Base-by-base conservation (phyloP, 345 rosid genomes). In the Lepidium sativum region DNA sequence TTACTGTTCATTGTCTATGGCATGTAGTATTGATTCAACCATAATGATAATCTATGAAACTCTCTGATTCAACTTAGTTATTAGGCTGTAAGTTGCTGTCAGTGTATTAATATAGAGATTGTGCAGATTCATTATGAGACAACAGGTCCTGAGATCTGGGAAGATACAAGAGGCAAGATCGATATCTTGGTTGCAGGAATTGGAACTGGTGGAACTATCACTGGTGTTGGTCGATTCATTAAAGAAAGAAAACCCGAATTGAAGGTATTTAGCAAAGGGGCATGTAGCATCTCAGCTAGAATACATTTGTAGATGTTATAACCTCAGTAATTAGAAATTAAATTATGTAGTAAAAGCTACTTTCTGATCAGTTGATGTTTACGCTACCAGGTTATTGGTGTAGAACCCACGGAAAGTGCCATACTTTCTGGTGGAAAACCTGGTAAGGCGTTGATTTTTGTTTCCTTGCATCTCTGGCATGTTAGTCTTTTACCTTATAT, bases 81-180 rank as follows among this genome's bases (percentile, higher is more conserved):
- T n/a, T n/a, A 40, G 33, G 44, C 20, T 65, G 62, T 55, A 45
- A 20, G 63, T 48, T 48, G 47, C 13, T 71, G 54, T 21, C 37
- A 54, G 55, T 42, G 55, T 65, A 17, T 40, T 63, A 43, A 64
- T 31, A 23, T 41, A 48, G 8, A 33, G 8, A 9, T 37, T 31
- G 63, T 79, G 79, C 80, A 87, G 95, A 23, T 87, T 78, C 95
- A 87, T 76, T 87, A 83, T 54, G 87, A 85, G 84, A 87, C 95
- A 14, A 87, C 95, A 47, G 95, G 95, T 67, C 95, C 95, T 21
- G 95, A 87, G 75, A 87, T 87, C 21, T 87, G 95, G 95, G 91
- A 85, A 39, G 95, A 85, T 67, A 83, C 92, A 5, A 83, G 77
- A 67, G 97, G 97, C 59, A 86, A 87, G 65, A 81, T 92, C 42